These are phyloP conservation scores for Camellia sinensis DNA, from an alignment of 148 eudicot genomes.

Conservation along the genomic window DNA sequence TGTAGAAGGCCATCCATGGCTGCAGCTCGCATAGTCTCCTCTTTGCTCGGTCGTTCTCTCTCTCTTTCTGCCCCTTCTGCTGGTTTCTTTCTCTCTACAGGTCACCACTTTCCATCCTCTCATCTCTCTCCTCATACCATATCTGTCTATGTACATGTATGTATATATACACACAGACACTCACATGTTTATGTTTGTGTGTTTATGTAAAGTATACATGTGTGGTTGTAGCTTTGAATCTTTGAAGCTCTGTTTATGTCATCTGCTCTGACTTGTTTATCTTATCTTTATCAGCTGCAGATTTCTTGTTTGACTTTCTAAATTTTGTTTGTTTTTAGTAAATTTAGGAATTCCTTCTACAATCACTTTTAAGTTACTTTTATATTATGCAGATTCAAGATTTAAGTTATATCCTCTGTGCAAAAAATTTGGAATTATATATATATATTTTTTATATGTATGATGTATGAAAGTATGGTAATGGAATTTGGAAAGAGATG, in stretches of 20 bases:
- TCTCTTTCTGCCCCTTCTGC: slow-evolving; percentile 30
- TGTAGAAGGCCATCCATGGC: slow-evolving; percentile 23
- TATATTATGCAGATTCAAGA: too few species aligned
- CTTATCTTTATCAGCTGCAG: neutral
- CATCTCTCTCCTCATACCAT: neutral
- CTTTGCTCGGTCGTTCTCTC: slow-evolving; percentile 57
- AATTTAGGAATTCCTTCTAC: too few species aligned
- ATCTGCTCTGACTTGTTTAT: neutral
- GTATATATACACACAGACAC: neutral
- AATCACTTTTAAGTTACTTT: too few species aligned
- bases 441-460: neutral
- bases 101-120: slow-evolving; percentile 22
- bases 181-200: neutral
- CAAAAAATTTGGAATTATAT: too few species aligned
- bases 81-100: slow-evolving; percentile 25
- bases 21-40: slow-evolving; percentile 61
- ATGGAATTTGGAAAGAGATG: neutral
- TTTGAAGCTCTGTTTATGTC: neutral
- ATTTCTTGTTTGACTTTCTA: slow-evolving; percentile 7
- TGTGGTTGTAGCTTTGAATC: neutral
- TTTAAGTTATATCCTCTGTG: too few species aligned
- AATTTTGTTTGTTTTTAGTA: neutral
- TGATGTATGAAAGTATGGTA: neutral
- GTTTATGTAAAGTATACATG: neutral
- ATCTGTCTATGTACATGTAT: neutral